Percentiles rank a stretch among this genome's conserved stretches.
Conservation (phyloP, 768 basidiomycete genomes). For the Neoboletus subvelutipes region DNA sequence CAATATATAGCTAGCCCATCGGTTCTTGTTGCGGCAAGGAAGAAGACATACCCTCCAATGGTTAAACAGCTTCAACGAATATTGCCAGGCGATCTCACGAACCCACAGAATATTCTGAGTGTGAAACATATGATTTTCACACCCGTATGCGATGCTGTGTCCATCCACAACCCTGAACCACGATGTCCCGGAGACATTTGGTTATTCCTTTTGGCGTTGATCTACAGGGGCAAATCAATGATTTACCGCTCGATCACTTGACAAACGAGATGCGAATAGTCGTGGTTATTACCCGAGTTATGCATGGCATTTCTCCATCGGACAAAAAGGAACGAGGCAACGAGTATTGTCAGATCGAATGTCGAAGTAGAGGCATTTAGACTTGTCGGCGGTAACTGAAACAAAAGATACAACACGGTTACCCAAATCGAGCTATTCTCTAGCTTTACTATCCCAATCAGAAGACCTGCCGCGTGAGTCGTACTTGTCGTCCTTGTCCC, state of each 20-base stretch:
- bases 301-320: not conserved
- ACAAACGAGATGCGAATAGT: not conserved
- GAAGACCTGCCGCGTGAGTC: not conserved
- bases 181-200: not conserved
- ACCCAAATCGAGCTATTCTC: not conserved
- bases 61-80: not conserved
- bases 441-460: not conserved
- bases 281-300: not conserved
- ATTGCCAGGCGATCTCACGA: not conserved
- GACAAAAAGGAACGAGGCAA: not conserved
- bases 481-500: conserved; percentile 5
- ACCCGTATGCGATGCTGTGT: not conserved
- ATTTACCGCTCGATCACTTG: not conserved
- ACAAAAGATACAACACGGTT: conserved; percentile 2
- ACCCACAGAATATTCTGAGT: not conserved
- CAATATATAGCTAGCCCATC: not conserved
- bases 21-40: not conserved
- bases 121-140: too few species aligned
- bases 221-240: conserved; percentile 2
- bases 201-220: not conserved
- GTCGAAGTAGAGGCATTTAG: not conserved
- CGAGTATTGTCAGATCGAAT: not conserved
- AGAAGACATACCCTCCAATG: not conserved
- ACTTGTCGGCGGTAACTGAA: not conserved
- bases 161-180: not conserved